Evolutionary conservation across 2,329 filamentous ascomycete species (phyloP).

Genomic region (Pleochaeta shiraiana): DNA sequence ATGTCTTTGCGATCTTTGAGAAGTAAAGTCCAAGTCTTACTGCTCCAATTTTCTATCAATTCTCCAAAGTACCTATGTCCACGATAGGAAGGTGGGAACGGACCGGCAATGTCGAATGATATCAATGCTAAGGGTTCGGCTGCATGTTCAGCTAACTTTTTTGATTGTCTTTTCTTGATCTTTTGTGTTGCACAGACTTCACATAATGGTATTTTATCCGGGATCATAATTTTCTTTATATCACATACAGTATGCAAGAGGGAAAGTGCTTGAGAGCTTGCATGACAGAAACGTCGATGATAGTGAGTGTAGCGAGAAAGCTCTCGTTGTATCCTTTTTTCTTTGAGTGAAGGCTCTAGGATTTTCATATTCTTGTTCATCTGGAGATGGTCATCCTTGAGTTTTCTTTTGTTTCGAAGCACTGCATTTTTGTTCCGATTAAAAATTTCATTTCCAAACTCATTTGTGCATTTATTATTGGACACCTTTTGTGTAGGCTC

Average conservation of each 20-base stretch:
- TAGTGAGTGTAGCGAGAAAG: slow-evolving; percentile 1
- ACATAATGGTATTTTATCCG: slow-evolving; percentile 1
- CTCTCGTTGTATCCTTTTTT: not conserved
- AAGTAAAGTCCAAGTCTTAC: slow-evolving; percentile 2
- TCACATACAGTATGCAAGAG: not conserved
- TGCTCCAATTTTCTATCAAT: not conserved
- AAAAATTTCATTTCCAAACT: not conserved
- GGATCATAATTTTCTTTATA: slow-evolving; percentile 4
- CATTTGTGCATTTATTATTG: not conserved
- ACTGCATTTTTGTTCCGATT: not conserved
- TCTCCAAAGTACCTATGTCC: slow-evolving; percentile 2
- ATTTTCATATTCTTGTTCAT: not conserved
- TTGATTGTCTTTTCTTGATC: slow-evolving; percentile 4
- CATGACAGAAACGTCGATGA: not conserved
- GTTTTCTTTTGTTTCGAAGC: not conserved
- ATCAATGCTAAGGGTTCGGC: slow-evolving; percentile 1
- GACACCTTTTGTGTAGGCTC: not conserved
- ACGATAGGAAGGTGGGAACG: slow-evolving; percentile 1
- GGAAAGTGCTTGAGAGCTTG: not conserved
- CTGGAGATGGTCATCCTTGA: not conserved
- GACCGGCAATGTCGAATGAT: not conserved
- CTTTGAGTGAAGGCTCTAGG: not conserved
- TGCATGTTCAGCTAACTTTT: not conserved
- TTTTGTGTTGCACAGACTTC: slow-evolving; percentile 2
- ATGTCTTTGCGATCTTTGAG: slow-evolving; percentile 1